Conservation (phyloP, 2,329 filamentous ascomycete genomes). For the Cordyceps javanica region DNA sequence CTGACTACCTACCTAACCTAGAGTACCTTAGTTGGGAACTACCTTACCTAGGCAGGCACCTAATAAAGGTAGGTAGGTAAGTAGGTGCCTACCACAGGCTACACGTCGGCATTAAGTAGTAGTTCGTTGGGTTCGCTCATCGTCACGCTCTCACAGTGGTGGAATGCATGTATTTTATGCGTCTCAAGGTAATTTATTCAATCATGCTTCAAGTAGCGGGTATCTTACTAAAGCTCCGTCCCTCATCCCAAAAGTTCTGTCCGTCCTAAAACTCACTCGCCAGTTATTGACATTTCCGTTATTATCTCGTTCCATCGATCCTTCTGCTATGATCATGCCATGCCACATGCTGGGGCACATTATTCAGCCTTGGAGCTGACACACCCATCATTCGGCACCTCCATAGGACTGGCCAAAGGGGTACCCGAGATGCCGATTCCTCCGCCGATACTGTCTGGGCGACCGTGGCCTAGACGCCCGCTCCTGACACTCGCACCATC, state of each 20-base stretch:
- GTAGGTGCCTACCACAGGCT: too few relatives aligned
- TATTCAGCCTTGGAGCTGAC: not conserved
- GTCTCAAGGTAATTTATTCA: not conserved
- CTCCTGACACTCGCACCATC: constrained; percentile 77
- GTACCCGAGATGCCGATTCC: constrained; percentile 61
- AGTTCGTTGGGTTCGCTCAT: too few relatives aligned
- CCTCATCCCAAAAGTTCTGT: not conserved
- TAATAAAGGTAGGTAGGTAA: too few relatives aligned
- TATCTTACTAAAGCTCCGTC: constrained; percentile 2
- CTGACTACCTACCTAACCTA: too few relatives aligned
- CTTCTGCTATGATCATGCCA: too few relatives aligned
- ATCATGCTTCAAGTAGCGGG: constrained; percentile 5
- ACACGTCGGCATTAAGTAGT: too few relatives aligned
- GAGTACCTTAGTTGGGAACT: too few relatives aligned
- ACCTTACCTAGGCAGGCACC: too few relatives aligned
- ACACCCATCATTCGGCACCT: constrained; percentile 32
- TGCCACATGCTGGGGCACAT: not conserved
- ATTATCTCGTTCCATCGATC: not conserved
- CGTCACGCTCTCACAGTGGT: too few relatives aligned
- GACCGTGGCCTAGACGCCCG: constrained; percentile 67
- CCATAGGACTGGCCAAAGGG: constrained; percentile 54
- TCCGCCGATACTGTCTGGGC: constrained; percentile 75
- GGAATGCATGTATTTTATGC: not conserved
- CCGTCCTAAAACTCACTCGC: not conserved
- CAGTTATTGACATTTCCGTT: not conserved